Conservation (phyloP, 2,329 filamentous ascomycete species). For the Aspergillus japonicus region DNA sequence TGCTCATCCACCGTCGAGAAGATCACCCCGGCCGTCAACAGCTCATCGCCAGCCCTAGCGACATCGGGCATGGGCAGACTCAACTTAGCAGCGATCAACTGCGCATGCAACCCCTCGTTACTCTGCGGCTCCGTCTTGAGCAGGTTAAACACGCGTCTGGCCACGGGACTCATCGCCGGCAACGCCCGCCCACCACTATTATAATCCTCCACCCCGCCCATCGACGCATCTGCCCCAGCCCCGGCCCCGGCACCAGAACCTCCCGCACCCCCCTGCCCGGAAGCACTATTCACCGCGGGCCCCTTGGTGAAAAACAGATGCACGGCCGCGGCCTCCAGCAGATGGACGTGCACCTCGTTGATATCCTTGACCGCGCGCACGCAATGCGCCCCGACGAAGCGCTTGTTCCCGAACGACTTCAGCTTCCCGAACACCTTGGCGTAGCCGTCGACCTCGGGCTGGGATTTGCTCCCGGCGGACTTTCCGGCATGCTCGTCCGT, state of each 20-base stretch:
- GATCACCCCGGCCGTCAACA: slow-evolving; percentile 70
- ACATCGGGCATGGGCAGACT: slow-evolving; percentile 69
- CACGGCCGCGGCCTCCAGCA: slow-evolving; percentile 84
- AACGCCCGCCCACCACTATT: slow-evolving; percentile 35
- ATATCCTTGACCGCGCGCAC: slow-evolving; percentile 77
- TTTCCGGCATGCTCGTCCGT: slow-evolving; percentile 41
- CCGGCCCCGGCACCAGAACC: slow-evolving; percentile 34
- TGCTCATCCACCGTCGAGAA: slow-evolving; percentile 91
- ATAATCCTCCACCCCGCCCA: slow-evolving; percentile 37
- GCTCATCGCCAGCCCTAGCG: slow-evolving; percentile 74
- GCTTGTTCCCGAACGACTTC: slow-evolving; percentile 80
- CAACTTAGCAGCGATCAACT: slow-evolving; percentile 67
- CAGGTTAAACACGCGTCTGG: slow-evolving; percentile 69
- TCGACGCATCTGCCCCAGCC: slow-evolving; percentile 23
- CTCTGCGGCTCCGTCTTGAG: slow-evolving; percentile 67
- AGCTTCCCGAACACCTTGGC: slow-evolving; percentile 83
- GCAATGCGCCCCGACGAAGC: slow-evolving; percentile 75
- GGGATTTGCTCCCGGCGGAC: slow-evolving; percentile 48
- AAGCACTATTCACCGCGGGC: slow-evolving; percentile 49
- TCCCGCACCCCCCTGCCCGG: slow-evolving; percentile 43
- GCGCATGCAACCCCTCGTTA: slow-evolving; percentile 80
- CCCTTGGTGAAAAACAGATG: slow-evolving; percentile 82
- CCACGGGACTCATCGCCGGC: slow-evolving; percentile 54
- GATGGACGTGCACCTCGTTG: slow-evolving; percentile 91
- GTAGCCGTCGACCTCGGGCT: slow-evolving; percentile 71